Evolutionary conservation across 1,284 basidiomycete species (phyloP).

Genomic region (Trametes versicolor): DNA sequence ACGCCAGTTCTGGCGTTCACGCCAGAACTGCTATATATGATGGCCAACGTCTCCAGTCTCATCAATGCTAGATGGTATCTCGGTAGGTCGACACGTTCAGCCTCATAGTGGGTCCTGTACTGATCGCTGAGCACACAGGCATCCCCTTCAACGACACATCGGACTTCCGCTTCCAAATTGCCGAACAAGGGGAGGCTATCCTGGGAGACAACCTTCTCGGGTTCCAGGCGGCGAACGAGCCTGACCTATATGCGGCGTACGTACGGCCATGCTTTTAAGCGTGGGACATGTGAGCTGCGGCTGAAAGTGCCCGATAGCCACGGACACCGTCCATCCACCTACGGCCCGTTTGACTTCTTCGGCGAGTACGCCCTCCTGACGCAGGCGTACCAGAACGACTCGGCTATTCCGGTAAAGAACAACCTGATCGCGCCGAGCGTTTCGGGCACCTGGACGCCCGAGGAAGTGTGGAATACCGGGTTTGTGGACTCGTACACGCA

Average conservation of each 20-base stretch:
- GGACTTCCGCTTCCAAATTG: slow-evolving; percentile 64
- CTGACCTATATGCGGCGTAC: slow-evolving; percentile 64
- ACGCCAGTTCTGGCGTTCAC: slow-evolving; percentile 57
- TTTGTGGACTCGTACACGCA: slow-evolving; percentile 52
- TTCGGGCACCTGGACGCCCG: slow-evolving; percentile 48
- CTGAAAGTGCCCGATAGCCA: slow-evolving; percentile 35
- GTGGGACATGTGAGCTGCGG: slow-evolving; percentile 24
- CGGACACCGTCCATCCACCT: slow-evolving; percentile 49
- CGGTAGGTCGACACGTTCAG: slow-evolving; percentile 38
- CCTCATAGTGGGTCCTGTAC: background rate
- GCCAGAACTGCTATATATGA: slow-evolving; percentile 52
- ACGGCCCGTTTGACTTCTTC: slow-evolving; percentile 56
- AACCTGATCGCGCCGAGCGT: slow-evolving; percentile 63
- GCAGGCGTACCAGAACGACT: slow-evolving; percentile 52
- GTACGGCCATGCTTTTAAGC: slow-evolving; percentile 1
- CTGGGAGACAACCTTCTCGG: slow-evolving; percentile 69
- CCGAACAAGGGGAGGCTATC: slow-evolving; percentile 56
- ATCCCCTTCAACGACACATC: slow-evolving; percentile 62
- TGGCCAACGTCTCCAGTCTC: slow-evolving; percentile 52
- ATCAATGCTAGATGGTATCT: slow-evolving; percentile 54
- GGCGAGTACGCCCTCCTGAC: slow-evolving; percentile 59
- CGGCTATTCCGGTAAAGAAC: slow-evolving; percentile 52
- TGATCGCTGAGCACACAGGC: slow-evolving; percentile 32
- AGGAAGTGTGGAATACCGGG: slow-evolving; percentile 55
- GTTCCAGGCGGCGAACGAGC: slow-evolving; percentile 75